A percentile compares a stretch with the other conserved stretches of the same genome.
phyloP scores from a whole-genome alignment of 306 rosid species.

The Vigna trinervia region DNA sequence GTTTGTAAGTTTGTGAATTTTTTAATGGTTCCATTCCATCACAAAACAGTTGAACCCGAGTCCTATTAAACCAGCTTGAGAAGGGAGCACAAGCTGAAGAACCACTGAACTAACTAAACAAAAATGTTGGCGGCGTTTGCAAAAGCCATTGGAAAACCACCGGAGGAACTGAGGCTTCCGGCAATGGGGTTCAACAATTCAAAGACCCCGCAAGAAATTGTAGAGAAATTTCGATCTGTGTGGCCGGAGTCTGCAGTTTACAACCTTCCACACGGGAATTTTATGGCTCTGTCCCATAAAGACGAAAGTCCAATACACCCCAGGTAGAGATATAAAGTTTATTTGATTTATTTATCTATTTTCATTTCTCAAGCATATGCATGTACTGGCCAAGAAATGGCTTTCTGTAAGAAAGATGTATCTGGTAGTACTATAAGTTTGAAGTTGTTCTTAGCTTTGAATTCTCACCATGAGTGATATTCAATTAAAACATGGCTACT shows the following conservation, averaged over 20 bases:
- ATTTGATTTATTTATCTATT: background rate
- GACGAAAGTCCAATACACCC: constrained; percentile 51
- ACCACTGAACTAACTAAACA: constrained; percentile 13
- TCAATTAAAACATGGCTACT: background rate
- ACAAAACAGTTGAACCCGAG: background rate
- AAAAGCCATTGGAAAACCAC: constrained; percentile 61
- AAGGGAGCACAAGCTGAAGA: background rate
- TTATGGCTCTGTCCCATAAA: constrained; percentile 58
- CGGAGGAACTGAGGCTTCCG: constrained; percentile 61
- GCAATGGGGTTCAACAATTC: constrained; percentile 40
- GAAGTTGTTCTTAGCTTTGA: background rate
- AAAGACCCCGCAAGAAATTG: constrained; percentile 51
- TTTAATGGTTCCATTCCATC: background rate
- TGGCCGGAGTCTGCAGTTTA: constrained; percentile 50
- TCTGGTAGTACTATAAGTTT: background rate
- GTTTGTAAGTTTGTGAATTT: constrained; percentile 27
- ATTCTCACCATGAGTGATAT: background rate
- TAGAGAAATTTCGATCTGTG: constrained; percentile 41
- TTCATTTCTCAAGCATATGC: background rate
- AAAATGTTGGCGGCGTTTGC: constrained; percentile 64
- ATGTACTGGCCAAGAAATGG: background rate
- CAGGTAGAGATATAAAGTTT: constrained; percentile 49
- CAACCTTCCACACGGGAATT: constrained; percentile 58
- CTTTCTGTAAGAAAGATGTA: background rate
- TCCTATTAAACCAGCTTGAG: background rate